Percentiles rank a stretch among this genome's conserved stretches.
phyloP scores from a whole-genome alignment of 306 rosid genomes.

The Vigna mungo region DNA sequence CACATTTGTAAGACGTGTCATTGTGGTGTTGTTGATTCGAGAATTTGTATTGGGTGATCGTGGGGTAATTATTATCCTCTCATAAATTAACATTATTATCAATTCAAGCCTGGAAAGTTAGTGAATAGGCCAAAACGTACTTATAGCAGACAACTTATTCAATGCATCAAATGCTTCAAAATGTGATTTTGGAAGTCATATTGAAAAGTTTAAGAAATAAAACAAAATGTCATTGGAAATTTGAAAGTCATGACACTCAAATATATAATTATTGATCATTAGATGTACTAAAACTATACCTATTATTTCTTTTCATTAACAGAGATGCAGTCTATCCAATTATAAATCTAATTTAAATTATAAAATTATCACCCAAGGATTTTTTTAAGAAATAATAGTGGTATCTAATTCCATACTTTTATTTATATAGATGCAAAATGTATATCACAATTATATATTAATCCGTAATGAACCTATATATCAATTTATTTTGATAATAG shows the following conservation, averaged over 20 bases:
- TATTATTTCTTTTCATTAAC: too few relatives aligned
- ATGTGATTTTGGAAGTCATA: not conserved
- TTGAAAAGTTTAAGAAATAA: too few relatives aligned
- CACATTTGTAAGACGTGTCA: constrained; percentile 1
- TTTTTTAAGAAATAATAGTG: too few relatives aligned
- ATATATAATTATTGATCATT: not conserved
- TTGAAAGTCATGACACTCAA: not conserved
- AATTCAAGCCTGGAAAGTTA: not conserved
- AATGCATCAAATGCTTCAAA: not conserved
- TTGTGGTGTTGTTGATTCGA: not conserved
- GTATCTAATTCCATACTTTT: too few relatives aligned
- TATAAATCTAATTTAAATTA: too few relatives aligned
- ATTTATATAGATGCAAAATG: too few relatives aligned
- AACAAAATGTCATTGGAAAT: too few relatives aligned
- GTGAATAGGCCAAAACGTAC: not conserved
- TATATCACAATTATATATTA: too few relatives aligned
- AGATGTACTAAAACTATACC: not conserved
- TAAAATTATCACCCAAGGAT: too few relatives aligned
- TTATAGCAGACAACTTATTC: not conserved
- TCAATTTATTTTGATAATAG: too few relatives aligned
- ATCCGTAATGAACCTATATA: too few relatives aligned
- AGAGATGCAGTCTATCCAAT: too few relatives aligned
- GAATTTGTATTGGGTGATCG: not conserved
- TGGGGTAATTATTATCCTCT: not conserved
- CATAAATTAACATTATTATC: not conserved